Base-by-base conservation (phyloP, 768 basidiomycete genomes). In the Candolleomyces efflorescens region DNA sequence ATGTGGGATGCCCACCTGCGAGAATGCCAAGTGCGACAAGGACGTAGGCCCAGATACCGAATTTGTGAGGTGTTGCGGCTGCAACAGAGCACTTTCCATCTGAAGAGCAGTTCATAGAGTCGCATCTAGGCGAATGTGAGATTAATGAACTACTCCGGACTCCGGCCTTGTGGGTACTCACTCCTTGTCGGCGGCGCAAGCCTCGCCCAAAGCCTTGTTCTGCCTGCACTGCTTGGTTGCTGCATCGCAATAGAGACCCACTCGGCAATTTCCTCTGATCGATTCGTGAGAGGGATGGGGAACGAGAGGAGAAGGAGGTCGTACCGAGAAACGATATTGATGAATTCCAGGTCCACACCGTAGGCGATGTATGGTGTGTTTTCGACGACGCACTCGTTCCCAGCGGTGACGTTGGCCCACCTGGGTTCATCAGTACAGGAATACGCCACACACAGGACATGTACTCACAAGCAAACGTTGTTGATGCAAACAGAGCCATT, bases 401-500 rank as follows among this genome's bases (percentile, higher is more conserved):
- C 85, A 4, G 82, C 70, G 0, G 90, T 89, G 27, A 77, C 82
- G 65, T 94, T 91, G 9, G 93, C 87, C 80, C 82, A 93, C 80
- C 90, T 92, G 60, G 7, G 48, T 13, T 52, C 51, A 51, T 43
- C 49, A 53, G 9, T 20, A 39, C 17, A 6, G 17, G n/a, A 60
- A 36, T 55, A 27, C 46, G 45, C 18, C 38, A 18, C 6, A 22
- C 13, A 24, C 32, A 48, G 7, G 32, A 32, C 61, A 60, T 27
- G 24, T 22, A 76, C 86, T 38, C 68, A 93, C 92, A 87, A 84
- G 89, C 93, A 94, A 3, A 79, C 69, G 65, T 85, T 87, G 65
- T 92, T 89, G 52, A 96, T 78, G 68, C 94, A 95, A 18, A 94
- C 78, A 3, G 90, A 83, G 26, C 92, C 92, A 65, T 95, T 92